These are phyloP conservation scores for Colletotrichum tamarilloi DNA, from an alignment of 2,329 filamentous ascomycete species.

Conservation along the genomic window DNA sequence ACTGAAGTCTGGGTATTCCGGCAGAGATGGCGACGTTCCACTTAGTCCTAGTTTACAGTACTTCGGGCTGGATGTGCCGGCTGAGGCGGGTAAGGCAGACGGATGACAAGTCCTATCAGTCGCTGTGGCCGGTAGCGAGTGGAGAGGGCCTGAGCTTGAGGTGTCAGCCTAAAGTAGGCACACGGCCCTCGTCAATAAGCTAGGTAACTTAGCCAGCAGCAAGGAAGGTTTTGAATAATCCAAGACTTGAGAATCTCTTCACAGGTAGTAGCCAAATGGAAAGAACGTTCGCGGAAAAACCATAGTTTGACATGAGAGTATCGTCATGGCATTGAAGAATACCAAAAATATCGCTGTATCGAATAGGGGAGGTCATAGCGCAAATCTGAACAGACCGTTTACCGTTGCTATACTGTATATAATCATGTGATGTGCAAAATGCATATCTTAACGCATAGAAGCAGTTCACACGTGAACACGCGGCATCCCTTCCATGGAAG, in stretches of 20 bases:
- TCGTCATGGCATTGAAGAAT: background rate
- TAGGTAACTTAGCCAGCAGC: background rate
- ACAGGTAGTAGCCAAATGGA: background rate
- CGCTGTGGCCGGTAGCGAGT: background rate
- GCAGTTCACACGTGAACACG: constrained; percentile 10
- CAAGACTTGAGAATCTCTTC: accelerated
- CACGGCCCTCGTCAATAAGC: background rate
- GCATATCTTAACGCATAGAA: background rate
- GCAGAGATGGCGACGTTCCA: background rate
- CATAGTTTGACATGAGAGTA: background rate
- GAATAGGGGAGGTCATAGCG: background rate
- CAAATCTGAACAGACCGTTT: background rate
- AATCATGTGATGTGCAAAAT: background rate
- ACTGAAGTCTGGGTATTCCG: background rate
- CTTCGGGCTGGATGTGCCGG: background rate
- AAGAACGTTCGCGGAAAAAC: background rate
- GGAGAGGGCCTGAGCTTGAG: background rate
- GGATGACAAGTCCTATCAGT: background rate
- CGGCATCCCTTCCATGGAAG: background rate
- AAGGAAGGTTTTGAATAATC: background rate
- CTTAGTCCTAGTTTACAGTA: background rate
- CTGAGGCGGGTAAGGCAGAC: background rate
- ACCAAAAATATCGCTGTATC: constrained; percentile 1
- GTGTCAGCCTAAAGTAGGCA: constrained; percentile 7
- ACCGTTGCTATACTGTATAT: background rate